Percentiles rank a stretch among this genome's conserved stretches.
Evolutionary conservation across 768 basidiomycete genomes (phyloP).

Genomic region (Tylopilus sp.): DNA sequence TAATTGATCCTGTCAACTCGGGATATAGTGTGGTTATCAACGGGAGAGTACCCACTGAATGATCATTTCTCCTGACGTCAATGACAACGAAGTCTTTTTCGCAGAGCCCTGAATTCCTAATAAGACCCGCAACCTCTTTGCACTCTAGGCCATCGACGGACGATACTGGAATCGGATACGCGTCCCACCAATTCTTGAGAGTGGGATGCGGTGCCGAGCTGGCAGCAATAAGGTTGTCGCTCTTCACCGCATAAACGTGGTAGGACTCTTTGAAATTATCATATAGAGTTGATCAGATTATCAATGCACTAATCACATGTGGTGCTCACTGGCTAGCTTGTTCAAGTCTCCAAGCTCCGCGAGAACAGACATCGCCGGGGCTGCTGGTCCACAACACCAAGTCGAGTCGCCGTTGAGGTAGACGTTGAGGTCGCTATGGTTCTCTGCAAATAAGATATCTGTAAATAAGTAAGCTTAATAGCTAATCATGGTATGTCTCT

Average conservation of each 20-base stretch:
- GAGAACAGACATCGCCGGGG: neutral
- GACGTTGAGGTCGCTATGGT: slow-evolving; percentile 38
- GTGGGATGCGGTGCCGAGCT: slow-evolving; percentile 7
- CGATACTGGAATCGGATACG: slow-evolving; percentile 41
- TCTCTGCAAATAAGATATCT: slow-evolving; percentile 44
- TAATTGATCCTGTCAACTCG: slow-evolving; percentile 17
- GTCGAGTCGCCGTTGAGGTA: slow-evolving; percentile 23
- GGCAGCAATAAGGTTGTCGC: neutral
- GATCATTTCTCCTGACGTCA: slow-evolving; percentile 49
- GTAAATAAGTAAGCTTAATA: neutral
- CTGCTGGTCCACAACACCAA: slow-evolving; percentile 7
- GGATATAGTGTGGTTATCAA: no score
- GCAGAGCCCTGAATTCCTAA: slow-evolving; percentile 11
- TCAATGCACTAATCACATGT: neutral
- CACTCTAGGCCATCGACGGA: slow-evolving; percentile 29
- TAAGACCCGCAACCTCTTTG: slow-evolving; percentile 37
- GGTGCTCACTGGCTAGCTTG: slow-evolving; percentile 41
- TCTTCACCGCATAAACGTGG: slow-evolving; percentile 45
- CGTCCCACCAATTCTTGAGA: slow-evolving; percentile 52
- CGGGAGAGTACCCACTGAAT: slow-evolving; percentile 39
- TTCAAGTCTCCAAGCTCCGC: slow-evolving; percentile 36
- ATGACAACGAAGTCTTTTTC: slow-evolving; percentile 40
- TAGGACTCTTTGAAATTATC: slow-evolving; percentile 39
- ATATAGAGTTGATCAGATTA: neutral
- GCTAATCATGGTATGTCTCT: neutral